These are phyloP conservation scores for Singerocomus rubriflavus DNA, from an alignment of 1,284 basidiomycete species.

Conservation along the genomic window DNA sequence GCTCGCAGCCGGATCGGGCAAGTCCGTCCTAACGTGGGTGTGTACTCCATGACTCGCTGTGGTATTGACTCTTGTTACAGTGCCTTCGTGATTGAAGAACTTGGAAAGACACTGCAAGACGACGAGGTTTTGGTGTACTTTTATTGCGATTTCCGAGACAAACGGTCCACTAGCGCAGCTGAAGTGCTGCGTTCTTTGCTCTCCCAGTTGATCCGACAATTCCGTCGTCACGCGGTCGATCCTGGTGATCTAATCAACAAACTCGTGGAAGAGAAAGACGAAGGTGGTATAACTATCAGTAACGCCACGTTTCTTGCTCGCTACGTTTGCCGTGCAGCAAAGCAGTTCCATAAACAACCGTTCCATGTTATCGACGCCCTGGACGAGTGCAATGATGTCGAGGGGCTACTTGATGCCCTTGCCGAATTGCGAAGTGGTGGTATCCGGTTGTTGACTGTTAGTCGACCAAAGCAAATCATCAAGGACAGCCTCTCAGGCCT, in stretches of 20 bases:
- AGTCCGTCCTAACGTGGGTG: neutral
- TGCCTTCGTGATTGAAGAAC: neutral
- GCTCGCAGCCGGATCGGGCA: neutral
- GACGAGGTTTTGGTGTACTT: conserved; percentile 1
- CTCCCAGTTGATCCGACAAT: conserved; percentile 4
- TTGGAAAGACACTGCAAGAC: neutral
- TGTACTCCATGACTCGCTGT: too few relatives aligned
- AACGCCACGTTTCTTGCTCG: neutral
- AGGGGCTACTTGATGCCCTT: neutral
- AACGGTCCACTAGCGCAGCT: conserved; percentile 4
- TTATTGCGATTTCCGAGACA: conserved; percentile 14
- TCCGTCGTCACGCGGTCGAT: neutral
- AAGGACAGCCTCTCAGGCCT: neutral
- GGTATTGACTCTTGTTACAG: neutral
- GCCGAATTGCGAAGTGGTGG: neutral
- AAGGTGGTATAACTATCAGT: neutral
- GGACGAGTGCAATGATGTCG: conserved; percentile 11
- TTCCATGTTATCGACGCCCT: conserved; percentile 12
- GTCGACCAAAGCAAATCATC: conserved; percentile 11
- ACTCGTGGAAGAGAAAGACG: neutral
- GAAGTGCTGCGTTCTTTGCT: conserved; percentile 12
- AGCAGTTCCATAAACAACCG: neutral
- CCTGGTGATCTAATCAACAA: neutral
- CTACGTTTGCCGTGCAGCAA: neutral
- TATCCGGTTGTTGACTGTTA: conserved; percentile 12